phyloP scores from a whole-genome alignment of 495 filamentous ascomycete species.

The Tetracladium setigerum region DNA sequence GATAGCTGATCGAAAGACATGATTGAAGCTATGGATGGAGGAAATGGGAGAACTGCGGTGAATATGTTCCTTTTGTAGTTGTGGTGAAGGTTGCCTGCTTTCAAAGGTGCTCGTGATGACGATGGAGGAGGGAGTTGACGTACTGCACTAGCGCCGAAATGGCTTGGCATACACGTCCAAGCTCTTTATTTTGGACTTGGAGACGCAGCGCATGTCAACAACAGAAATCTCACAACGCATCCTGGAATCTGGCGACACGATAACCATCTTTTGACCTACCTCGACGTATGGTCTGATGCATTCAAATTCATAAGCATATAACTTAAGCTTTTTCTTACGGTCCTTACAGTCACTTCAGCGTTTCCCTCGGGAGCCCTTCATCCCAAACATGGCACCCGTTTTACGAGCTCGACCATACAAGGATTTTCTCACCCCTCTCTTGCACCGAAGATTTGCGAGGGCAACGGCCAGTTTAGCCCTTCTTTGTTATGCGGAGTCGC shows the following conservation, averaged over 20 bases:
- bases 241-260: neutral
- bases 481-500: conserved; percentile 66
- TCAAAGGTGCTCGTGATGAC: neutral
- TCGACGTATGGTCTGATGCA: neutral
- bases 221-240: no score
- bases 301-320: neutral
- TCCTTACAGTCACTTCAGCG: conserved; percentile 10
- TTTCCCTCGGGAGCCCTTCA: neutral
- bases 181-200: conserved; percentile 2
- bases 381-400: conserved; percentile 15
- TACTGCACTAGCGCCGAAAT: conserved; percentile 3
- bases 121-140: conserved; percentile 12
- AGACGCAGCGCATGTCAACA: neutral
- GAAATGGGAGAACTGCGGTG: neutral
- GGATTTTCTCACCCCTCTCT: conserved; percentile 80
- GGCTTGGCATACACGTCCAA: conserved; percentile 15
- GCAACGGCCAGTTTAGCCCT: conserved; percentile 58
- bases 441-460: conserved; percentile 79
- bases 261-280: no score
- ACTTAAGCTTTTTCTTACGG: conserved; percentile 2
- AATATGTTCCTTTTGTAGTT: no score
- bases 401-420: conserved; percentile 31
- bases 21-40: neutral
- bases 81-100: no score
- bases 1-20: conserved; percentile 93